Base-by-base conservation (phyloP, 176 grass and related monocot genomes). In the Oryza rufipogon region DNA sequence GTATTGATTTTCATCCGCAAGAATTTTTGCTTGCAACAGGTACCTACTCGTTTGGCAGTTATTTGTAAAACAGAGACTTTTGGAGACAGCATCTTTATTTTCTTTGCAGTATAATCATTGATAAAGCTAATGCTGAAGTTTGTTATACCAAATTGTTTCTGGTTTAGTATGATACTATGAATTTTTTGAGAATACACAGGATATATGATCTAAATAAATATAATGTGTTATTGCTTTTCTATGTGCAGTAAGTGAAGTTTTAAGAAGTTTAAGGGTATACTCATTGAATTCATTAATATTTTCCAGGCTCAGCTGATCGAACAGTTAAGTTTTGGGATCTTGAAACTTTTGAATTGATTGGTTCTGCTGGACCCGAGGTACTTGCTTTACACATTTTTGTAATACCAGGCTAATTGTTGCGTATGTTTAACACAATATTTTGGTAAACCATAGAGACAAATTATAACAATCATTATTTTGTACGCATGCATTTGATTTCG, bases 301-400 rank as follows among this genome's bases (percentile, higher is more conserved):
- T 93, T 87, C 33, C 83, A 95, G 96, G 93, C 26, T 95, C 93
- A 63, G 85, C 87, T 80, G 93, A 98, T 81, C 90, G 77, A 66
- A 98, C 93, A 1, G 93, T 98, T 64, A 98, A 95, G 46, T 95
- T 98, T 92, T 98, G 96, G 96, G 96, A 98, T 68, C 90, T 98
- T 65, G 96, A 98, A 86, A 98, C 93, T 66, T 98, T 98, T 81
- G 96, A 98, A 90, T 82, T 98, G 80, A 98, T 98, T 75, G 96
- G 96, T 84, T 95, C 96, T 94, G 81, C 91, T 63, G 87, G 93
- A 77, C 83, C 96, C 1, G 96, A 98, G 93, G 93, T 98, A 95
- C 68, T 60, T 83, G 13, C 66, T 45, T 70, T 17, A 20, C 65
- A n/a, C 3, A 30, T 36, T 81, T 72, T 65, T 13, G 39, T 68